These are phyloP conservation scores for Castanopsis chinensis DNA, from an alignment of 306 rosid genomes.

Conservation along the genomic window DNA sequence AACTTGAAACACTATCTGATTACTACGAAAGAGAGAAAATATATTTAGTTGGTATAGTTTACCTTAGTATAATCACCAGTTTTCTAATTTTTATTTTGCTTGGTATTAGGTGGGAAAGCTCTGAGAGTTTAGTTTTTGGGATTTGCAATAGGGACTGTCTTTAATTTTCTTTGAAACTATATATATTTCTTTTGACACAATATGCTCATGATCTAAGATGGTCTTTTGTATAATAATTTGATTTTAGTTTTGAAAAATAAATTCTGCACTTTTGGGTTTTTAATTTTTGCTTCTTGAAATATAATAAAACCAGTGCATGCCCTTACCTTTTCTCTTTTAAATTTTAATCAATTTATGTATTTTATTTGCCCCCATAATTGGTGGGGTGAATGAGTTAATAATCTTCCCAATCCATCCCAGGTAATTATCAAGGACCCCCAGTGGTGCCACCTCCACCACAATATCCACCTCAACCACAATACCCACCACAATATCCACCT, in stretches of 20 bases:
- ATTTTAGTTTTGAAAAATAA: too few relatives aligned
- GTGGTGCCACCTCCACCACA: slow-evolving; percentile 94
- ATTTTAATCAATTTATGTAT: not conserved
- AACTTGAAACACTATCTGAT: too few relatives aligned
- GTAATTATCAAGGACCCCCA: slow-evolving; percentile 91
- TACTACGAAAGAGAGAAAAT: too few relatives aligned
- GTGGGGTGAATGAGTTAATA: not conserved
- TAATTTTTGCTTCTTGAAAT: not conserved
- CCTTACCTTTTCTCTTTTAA: not conserved
- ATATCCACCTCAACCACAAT: too few relatives aligned
- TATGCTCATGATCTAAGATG: not conserved
- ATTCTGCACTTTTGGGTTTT: not conserved
- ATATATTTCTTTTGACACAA: not conserved
- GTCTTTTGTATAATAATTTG: not conserved
- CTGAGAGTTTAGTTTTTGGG: not conserved
- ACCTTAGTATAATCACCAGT: not conserved
- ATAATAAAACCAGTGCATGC: not conserved
- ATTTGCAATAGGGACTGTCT: not conserved
- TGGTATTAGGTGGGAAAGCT: too few relatives aligned
- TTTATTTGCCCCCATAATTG: not conserved
- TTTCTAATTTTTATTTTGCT: not conserved
- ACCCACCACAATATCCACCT: too few relatives aligned
- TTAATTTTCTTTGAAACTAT: not conserved
- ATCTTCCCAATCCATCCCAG: slow-evolving; percentile 19
- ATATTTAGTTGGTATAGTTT: not conserved